Conservation (phyloP, 371 early-diverging fungal genomes). For the Thermomucor indicae-seudaticae region DNA sequence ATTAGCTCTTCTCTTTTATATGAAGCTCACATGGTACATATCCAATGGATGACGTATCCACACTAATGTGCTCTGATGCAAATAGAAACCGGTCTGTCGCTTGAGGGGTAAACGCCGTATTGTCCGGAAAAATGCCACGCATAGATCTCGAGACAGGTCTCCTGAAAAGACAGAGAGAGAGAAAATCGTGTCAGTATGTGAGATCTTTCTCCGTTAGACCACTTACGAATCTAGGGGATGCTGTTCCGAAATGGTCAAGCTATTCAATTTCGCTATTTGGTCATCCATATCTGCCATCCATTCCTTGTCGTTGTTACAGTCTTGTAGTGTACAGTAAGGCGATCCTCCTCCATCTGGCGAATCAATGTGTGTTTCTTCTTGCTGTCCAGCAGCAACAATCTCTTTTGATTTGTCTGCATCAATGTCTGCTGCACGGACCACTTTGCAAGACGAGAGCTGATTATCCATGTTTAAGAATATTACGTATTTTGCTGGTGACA, state of each 20-base stretch:
- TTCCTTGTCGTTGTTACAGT: too few species aligned
- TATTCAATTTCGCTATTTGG: conserved; percentile 22
- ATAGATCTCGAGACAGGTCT: conserved; percentile 24
- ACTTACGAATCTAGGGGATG: conserved; percentile 8
- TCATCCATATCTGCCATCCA: conserved; percentile 15
- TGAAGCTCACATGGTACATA: not conserved
- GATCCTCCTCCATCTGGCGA: too few species aligned
- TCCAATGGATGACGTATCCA: not conserved
- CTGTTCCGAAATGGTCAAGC: conserved; percentile 22
- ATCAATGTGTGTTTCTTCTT: too few species aligned
- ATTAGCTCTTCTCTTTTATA: too few species aligned
- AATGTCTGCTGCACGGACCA: too few species aligned
- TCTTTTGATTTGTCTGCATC: too few species aligned
- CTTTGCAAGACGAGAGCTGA: too few species aligned
- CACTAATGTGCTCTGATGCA: conserved; percentile 4
- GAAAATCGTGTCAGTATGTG: conserved; percentile 6
- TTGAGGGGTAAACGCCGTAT: conserved; percentile 32
- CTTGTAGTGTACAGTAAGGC: too few species aligned
- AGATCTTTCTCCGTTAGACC: not conserved
- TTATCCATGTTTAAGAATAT: too few species aligned
- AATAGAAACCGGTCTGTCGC: conserved; percentile 25
- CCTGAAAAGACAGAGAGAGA: conserved; percentile 12
- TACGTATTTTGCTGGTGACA: too few species aligned
- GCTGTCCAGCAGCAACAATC: too few species aligned
- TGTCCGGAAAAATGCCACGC: conserved; percentile 32